Base-by-base conservation (phyloP, 257 asterid species). In the Jacaranda mimosifolia region DNA sequence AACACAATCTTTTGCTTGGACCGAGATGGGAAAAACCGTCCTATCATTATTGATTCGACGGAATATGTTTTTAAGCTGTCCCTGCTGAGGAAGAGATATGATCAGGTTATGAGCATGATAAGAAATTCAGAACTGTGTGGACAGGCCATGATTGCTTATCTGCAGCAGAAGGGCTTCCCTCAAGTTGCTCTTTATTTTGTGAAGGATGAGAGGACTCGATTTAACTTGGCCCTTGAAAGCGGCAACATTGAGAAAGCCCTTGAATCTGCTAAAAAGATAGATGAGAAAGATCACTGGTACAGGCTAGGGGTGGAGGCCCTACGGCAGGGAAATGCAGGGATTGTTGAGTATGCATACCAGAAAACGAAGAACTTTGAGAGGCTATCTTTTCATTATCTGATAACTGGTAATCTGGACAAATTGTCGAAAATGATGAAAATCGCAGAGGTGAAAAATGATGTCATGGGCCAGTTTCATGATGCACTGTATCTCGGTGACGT, bases 101-200 rank as follows among this genome's bases (percentile, higher is more conserved):
- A 96, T 77, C 97, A 96, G 78, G 99, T 96, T 69, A 93, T 96
- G 98, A 90, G 86, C 83, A 96, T 96, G 97, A 96, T 96, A 64
- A 86, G 86, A 82, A 94, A 91, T 73, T 93, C 99, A 11, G 97
- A 91, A 82, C 92, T 96, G 18, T 93, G 99, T 84, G 99, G 99
- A 53, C 98, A 95, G 84, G 98, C 99, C 80, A 94, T 96, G 98
- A 93, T 96, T 79, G 97, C 99, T 3, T 96, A 96, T 83, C 84
- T 96, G 69, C 99, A 96, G 89, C 99, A 96, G 87, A 93, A 96
- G 86, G 99, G 99, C 69, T 96, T 96, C 77, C 99, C 98, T 6
- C 98, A 93, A 86, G 97, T 96, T 68, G 99, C 99, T 70, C 87
- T 96, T 74, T 90, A 93, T 91, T 96, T 96, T 67, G 99, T 96